Conservation (phyloP, 176 grass and related monocot genomes). For the Phragmites australis region DNA sequence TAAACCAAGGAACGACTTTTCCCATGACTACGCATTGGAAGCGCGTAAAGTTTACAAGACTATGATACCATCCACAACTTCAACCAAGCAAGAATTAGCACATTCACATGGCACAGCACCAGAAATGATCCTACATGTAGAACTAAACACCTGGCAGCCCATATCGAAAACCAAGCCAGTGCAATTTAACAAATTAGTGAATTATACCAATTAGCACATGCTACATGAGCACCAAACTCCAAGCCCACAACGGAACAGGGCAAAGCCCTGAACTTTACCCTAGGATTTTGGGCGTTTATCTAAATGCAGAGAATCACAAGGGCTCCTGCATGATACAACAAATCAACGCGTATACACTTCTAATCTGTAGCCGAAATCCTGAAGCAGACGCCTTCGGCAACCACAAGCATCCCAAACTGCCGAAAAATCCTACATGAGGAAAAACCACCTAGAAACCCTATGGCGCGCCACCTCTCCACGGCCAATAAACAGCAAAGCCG, state of each 20-base stretch:
- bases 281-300: background rate
- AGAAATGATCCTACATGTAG: background rate
- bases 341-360: background rate
- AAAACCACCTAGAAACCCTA: background rate
- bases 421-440: background rate
- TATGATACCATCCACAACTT: background rate
- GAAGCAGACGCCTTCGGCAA: background rate
- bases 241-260: background rate
- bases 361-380: background rate
- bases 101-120: background rate
- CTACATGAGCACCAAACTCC: background rate
- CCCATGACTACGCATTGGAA: background rate
- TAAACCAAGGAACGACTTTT: background rate
- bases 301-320: background rate
- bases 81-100: background rate
- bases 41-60: slow-evolving; percentile 9
- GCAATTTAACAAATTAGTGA: background rate
- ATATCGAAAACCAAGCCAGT: background rate
- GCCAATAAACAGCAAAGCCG: background rate
- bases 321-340: background rate
- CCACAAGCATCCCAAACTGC: background rate
- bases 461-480: background rate
- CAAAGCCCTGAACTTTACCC: background rate
- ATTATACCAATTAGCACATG: background rate
- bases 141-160: background rate